Evolutionary conservation across 495 filamentous ascomycete species (phyloP), one percentile per base, ranked within the genome.

Genomic region (Tetracladium setigerum): DNA sequence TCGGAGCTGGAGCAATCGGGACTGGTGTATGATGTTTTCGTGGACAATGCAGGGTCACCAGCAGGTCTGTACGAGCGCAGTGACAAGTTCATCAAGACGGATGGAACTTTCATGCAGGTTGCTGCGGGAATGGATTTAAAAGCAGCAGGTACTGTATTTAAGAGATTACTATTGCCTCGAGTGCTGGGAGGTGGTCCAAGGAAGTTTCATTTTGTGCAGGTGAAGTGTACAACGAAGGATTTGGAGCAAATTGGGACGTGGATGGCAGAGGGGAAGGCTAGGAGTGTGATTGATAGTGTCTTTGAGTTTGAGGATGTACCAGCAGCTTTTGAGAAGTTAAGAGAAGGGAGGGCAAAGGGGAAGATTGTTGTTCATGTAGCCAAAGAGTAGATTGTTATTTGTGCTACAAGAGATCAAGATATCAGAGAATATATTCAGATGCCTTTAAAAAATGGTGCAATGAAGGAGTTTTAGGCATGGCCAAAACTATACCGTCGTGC

Each of bases 181-280:
- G 70, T 79, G 30, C 55, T 87, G 12, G 83, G 84, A 5, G 84
- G 84, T 30, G 81, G 82, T 11, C 74, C 76, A 63, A 67, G 80
- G 46, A 67, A 67, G 44, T 81, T 68, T 56, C 60, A 70, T 17
- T 55, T 75, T 33, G 53, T 78, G 0, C 41, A 65, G 15, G 58
- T 63, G 16, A 62, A 67, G 44, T 66, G 61, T 38, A 62, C 57
- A 0, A 56, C 56, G 12, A 67, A 76, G 27, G 66, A 83, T 34
- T 62, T 81, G 1, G 63, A 55, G 2, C 61, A 77, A 56, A 69
- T 89, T 52, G 79, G 64, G 0, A 62, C 67, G 30, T 79, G 78
- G 75, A 63, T 87, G 52, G 52, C 65, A 36, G 68, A 81, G 42
- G 81, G 83, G 1, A 80, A 77, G 52, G 54, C 85, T 18, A 72